Percentiles rank a stretch among this genome's conserved stretches.
phyloP scores from a whole-genome alignment of 352 stramenopile genomes.

The Pythium angustatum region DNA sequence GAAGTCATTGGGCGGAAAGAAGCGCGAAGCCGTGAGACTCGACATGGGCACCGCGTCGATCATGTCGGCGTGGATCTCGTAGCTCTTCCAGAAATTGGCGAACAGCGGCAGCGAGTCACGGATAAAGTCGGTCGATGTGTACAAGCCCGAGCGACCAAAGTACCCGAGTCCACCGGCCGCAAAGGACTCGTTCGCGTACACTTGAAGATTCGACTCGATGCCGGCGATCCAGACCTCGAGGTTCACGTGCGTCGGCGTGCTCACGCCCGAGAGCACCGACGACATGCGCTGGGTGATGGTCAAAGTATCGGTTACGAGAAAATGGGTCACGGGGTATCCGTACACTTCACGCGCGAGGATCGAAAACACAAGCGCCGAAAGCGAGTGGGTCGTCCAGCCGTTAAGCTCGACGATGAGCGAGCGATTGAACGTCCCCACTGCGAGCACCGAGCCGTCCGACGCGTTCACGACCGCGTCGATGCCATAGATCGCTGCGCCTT shows the following conservation, averaged over 20 bases:
- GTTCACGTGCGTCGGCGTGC: constrained; percentile 59
- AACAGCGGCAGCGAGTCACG: constrained; percentile 27
- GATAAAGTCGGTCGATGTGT: constrained; percentile 47
- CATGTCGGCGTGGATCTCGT: constrained; percentile 39
- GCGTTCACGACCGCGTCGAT: constrained; percentile 19
- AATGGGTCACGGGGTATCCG: constrained; percentile 33
- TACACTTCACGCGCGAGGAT: constrained; percentile 55
- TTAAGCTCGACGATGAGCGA: constrained; percentile 37
- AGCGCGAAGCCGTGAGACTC: constrained; percentile 33
- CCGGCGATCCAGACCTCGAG: constrained; percentile 53
- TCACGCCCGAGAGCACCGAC: constrained; percentile 33
- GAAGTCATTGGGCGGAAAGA: constrained; percentile 34
- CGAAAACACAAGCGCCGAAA: constrained; percentile 39
- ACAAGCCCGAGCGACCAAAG: constrained; percentile 44
- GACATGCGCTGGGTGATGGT: constrained; percentile 39
- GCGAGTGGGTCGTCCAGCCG: constrained; percentile 49
- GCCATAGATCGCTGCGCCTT: constrained; percentile 28
- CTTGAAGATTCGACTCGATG: constrained; percentile 33
- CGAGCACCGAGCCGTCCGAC: constrained; percentile 16
- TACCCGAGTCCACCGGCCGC: constrained; percentile 40
- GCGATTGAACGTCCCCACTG: constrained; percentile 25
- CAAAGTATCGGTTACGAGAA: constrained; percentile 20
- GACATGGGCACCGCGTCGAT: constrained; percentile 35
- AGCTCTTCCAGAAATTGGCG: constrained; percentile 58
- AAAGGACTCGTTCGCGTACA: constrained; percentile 60